A percentile compares a stretch with the other conserved stretches of the same genome.
phyloP scores from a whole-genome alignment of 106 monocot species.

The Posidonia australis region DNA sequence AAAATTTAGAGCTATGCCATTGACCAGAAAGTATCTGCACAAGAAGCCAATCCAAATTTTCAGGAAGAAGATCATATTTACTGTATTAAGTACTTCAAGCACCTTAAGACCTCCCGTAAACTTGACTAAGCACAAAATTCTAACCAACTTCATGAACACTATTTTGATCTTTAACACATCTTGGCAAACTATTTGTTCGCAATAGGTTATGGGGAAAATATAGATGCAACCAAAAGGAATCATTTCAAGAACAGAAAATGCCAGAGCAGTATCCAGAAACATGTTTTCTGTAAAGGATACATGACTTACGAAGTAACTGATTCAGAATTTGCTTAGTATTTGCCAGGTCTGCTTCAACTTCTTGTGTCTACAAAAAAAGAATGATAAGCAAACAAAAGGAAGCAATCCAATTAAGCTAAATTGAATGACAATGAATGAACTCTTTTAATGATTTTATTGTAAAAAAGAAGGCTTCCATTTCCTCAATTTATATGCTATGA shows the following conservation, averaged over 20 bases:
- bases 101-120: too few species aligned
- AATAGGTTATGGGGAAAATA: too few species aligned
- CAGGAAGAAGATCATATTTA: too few species aligned
- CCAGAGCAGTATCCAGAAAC: not conserved
- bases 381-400: slow-evolving; percentile 4
- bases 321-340: slow-evolving; percentile 94
- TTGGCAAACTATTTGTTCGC: too few species aligned
- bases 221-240: too few species aligned
- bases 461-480: not conserved
- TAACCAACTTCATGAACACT: too few species aligned
- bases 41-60: too few species aligned
- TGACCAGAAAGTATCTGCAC: too few species aligned
- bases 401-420: not conserved
- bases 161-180: too few species aligned
- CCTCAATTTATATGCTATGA: not conserved
- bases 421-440: not conserved
- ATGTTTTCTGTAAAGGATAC: slow-evolving; percentile 47
- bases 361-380: slow-evolving; percentile 38
- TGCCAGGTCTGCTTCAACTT: slow-evolving; percentile 80
- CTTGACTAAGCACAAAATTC: too few species aligned
- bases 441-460: not conserved
- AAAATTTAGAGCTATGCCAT: too few species aligned
- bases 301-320: slow-evolving; percentile 81
- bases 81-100: too few species aligned
- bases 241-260: not conserved